Conservation (phyloP, 495 filamentous ascomycete genomes). For the Xylaria bambusicola region DNA sequence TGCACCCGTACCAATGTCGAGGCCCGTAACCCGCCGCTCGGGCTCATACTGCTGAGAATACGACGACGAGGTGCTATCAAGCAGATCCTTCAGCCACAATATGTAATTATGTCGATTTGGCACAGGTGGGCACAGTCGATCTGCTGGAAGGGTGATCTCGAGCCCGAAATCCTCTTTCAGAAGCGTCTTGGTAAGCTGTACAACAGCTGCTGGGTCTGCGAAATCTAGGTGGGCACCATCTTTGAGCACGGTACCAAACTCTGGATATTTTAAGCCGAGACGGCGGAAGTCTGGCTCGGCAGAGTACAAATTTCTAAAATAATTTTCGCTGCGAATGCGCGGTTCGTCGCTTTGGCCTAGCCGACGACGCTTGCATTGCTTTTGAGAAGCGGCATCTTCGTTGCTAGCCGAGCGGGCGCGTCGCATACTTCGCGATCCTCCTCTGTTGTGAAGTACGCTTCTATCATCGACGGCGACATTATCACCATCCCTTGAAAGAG, state of each 20-base stretch:
- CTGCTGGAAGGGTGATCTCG: constrained; percentile 65
- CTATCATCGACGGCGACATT: not conserved
- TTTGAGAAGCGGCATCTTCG: not conserved
- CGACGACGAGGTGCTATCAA: constrained; percentile 74
- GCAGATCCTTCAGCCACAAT: constrained; percentile 80
- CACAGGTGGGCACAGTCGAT: constrained; percentile 89
- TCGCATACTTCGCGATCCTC: not conserved
- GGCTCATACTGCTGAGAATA: constrained; percentile 29
- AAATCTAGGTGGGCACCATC: constrained; percentile 76
- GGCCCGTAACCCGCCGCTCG: constrained; percentile 60
- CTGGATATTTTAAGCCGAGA: constrained; percentile 36
- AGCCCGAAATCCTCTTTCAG: constrained; percentile 76
- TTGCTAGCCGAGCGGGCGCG: not conserved
- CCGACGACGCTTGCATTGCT: not conserved
- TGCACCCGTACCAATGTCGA: constrained; percentile 91
- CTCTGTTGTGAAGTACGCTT: too few relatives aligned
- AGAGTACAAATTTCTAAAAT: constrained; percentile 40
- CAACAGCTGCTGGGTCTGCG: constrained; percentile 71
- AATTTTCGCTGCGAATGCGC: constrained; percentile 27
- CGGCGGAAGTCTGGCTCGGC: constrained; percentile 37
- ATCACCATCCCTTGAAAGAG: not conserved
- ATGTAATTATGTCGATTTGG: constrained; percentile 88
- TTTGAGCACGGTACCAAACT: constrained; percentile 48
- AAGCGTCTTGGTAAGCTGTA: constrained; percentile 80
- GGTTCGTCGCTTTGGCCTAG: not conserved